These are phyloP conservation scores for Lipomyces sp. DNA, from an alignment of 805 yeast genomes.

Conservation along the genomic window DNA sequence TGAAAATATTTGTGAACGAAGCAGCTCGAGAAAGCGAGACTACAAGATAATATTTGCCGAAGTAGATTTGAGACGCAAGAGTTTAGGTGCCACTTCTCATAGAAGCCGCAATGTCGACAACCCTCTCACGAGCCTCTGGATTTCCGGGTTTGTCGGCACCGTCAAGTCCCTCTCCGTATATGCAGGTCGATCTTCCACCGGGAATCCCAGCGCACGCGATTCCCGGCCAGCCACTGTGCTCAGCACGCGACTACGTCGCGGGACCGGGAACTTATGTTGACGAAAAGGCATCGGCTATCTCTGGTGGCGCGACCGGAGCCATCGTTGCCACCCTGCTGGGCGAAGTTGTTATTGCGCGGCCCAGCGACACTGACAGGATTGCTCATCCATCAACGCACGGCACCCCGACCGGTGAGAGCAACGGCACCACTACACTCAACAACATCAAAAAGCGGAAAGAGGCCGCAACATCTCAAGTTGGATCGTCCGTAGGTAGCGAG, in stretches of 20 bases:
- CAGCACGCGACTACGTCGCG: constrained; percentile 22
- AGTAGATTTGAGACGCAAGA: no score
- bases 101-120: no score
- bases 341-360: constrained; percentile 16
- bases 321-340: constrained; percentile 20
- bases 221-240: constrained; percentile 27
- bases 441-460: neutral
- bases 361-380: neutral
- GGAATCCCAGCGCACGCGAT: constrained; percentile 21
- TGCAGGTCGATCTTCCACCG: no score
- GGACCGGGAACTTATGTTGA: constrained; percentile 26
- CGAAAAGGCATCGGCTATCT: constrained; percentile 1
- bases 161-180: no score
- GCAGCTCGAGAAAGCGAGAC: no score
- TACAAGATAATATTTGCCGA: no score
- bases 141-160: no score
- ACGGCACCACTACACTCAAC: neutral
- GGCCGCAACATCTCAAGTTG: no score
- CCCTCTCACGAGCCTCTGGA: no score
- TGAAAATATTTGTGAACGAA: no score
- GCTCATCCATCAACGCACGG: constrained; percentile 8
- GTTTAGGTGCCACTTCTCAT: no score
- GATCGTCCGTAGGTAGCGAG: no score
- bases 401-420: constrained; percentile 5
- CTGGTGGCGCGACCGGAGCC: constrained; percentile 3